phyloP scores from a whole-genome alignment of 805 yeast genomes.

The Candida vartiovaarae region DNA sequence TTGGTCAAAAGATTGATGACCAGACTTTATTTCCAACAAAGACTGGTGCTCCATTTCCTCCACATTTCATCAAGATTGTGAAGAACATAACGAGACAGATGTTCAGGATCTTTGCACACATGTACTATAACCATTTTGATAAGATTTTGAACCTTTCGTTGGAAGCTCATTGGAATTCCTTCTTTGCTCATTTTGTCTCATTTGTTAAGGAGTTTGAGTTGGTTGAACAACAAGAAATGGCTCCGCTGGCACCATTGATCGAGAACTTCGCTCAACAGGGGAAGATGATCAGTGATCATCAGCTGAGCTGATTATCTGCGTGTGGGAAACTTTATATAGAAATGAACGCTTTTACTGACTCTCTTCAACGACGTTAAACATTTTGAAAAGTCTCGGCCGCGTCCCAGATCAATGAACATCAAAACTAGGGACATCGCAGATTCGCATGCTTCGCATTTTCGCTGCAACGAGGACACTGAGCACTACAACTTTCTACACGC shows the following conservation, averaged over 20 bases:
- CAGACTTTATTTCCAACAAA: slow-evolving; percentile 89
- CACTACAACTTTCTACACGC: no score
- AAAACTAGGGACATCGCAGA: no score
- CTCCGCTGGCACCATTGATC: slow-evolving; percentile 70
- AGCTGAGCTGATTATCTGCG: no score
- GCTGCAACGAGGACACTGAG: no score
- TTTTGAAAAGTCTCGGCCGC: no score
- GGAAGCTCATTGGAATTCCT: slow-evolving; percentile 98
- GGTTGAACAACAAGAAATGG: slow-evolving; percentile 71
- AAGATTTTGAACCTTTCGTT: slow-evolving; percentile 83
- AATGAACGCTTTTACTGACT: no score
- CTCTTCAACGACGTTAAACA: no score
- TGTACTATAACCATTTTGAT: slow-evolving; percentile 92
- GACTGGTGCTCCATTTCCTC: slow-evolving; percentile 83
- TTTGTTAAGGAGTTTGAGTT: slow-evolving; percentile 79
- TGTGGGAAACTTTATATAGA: not conserved
- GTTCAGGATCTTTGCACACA: slow-evolving; percentile 93
- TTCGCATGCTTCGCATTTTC: no score
- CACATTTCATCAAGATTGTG: slow-evolving; percentile 71
- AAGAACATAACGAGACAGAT: slow-evolving; percentile 85
- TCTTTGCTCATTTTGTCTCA: slow-evolving; percentile 89
- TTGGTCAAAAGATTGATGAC: slow-evolving; percentile 79
- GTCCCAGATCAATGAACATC: no score
- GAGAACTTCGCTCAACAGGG: slow-evolving; percentile 82
- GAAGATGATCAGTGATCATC: slow-evolving; percentile 41